Base-by-base conservation (phyloP, 1,139 yeast species). In the Tardiomyces digboiensis region DNA sequence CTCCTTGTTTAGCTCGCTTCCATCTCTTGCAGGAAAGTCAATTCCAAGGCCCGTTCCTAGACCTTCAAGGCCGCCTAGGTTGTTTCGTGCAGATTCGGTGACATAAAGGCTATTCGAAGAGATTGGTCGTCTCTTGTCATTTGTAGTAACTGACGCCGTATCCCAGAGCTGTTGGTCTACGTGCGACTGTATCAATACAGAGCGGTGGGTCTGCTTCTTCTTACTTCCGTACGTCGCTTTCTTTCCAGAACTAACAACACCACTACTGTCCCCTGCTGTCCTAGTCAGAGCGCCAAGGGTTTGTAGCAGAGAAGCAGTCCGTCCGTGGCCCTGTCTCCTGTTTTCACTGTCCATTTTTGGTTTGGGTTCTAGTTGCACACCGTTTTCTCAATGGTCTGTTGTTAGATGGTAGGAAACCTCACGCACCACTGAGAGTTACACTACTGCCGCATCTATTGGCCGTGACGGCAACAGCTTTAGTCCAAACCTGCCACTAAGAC, bases 111-210 rank as follows among this genome's bases (percentile, higher is more conserved):
- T n/a, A n/a, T n/a, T n/a, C n/a, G n/a, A n/a, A n/a, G n/a, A 13
- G 33, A 5, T 26, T 4, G 33, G 26, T 12, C 33, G 16, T n/a
- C 8, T 26, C 16, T 16, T 22, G 33, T 26, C 33, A 4, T 26
- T 16, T 5, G 8, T 16, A 36, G 18, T 19, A 36, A 21, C 18
- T n/a, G 47, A 51, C 3, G 52, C 46, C 39, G 49, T 51, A 33
- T 46, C 46, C 58, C 58, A 55, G 14, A 50, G 49, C 44, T 50
- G 50, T 29, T 49, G 49, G 20, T 51, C 57, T 18, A 47, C 43
- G 23, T 52, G 53, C 16, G 51, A 45, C 44, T 49, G 54, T n/a
- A 54, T 45, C 41, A 54, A 39, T 7, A 46, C 49, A 8, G 56
- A 49, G 29, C 49, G 47, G 40, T 50, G 55, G 19, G 38, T 39